Evolutionary conservation across 106 monocot genomes (phyloP), one percentile per base, ranked within the genome.

Genomic region (Platanthera zijinensis): DNA sequence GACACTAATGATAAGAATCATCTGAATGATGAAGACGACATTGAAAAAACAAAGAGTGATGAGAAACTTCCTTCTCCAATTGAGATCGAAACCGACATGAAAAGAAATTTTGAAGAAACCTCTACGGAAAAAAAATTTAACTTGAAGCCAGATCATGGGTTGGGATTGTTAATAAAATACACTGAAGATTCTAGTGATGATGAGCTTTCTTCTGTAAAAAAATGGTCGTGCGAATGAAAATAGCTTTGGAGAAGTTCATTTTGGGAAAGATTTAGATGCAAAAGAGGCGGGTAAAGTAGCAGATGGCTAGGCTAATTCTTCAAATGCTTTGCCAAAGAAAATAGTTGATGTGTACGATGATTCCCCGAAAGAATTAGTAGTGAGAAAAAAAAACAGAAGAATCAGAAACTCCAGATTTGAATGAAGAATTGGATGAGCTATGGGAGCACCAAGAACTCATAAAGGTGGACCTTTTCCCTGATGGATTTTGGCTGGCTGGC

Each of bases 131-230:
- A 70, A 6, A 2, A 70, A 70, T 70, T 70, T 48, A 70, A 70
- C 8, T 70, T 45, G 17, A 46, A 70, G 12, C 30, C 67, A 67
- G 30, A 67, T 30, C 11, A 13, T 22, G 11, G 11, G 32, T 13
- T 67, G 32, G 67, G 32, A 67, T 32, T 39, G 39, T 50, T 19
- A 51, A 72, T 72, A 72, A 51, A 72, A 51, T 72, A 51, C 72
- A 21, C 50, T 50, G 51, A 72, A 19, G 48, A 71, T 71, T 71
- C 47, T 12, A 71, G 70, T n/a, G 70, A 71, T 48, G 70, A 71
- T 6, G 72, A 72, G 51, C 50, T 72, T 51, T 72, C 51, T 72
- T 72, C 72, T 50, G 19, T 22, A 15, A 51, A 72, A 25, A 51
- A 72, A 70, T 15, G 70, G 22, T 4, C 0, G 49, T 21, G 18